Evolutionary conservation across 2,329 filamentous ascomycete species (phyloP).

Genomic region (Paecilomyces dactylethromorphus): DNA sequence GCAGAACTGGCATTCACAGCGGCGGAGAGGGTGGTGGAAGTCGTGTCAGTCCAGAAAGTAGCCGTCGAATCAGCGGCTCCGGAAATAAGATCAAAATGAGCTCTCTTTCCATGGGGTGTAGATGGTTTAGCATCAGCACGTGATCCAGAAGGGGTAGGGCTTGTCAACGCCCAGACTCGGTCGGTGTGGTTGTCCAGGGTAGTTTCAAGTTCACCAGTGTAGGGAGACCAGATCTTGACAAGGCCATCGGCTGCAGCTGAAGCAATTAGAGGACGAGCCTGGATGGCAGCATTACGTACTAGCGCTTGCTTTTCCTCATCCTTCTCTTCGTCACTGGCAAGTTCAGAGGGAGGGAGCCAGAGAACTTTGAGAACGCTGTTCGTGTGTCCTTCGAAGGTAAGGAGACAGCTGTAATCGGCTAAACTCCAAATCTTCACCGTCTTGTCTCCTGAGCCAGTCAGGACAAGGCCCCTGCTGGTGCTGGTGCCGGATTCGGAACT

Average conservation of each 20-base stretch:
- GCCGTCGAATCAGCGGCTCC: constrained; percentile 88
- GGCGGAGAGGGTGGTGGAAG: constrained; percentile 67
- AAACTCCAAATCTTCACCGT: constrained; percentile 94
- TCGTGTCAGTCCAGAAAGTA: constrained; percentile 94
- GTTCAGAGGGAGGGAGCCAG: constrained; percentile 61
- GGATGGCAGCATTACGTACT: constrained; percentile 21
- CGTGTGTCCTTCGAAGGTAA: constrained; percentile 93
- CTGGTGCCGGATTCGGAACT: constrained; percentile 66
- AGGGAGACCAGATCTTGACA: constrained; percentile 93
- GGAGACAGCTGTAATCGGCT: constrained; percentile 81
- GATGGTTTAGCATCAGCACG: constrained; percentile 22
- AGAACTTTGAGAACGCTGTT: constrained; percentile 91
- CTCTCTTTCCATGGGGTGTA: constrained; percentile 14
- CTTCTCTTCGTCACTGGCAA: constrained; percentile 28
- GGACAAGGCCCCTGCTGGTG: constrained; percentile 67
- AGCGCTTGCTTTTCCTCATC: constrained; percentile 23
- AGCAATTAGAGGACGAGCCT: constrained; percentile 49
- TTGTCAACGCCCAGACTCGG: constrained; percentile 86
- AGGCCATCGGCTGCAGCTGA: constrained; percentile 90
- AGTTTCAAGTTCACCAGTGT: constrained; percentile 73
- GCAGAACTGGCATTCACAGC: constrained; percentile 67
- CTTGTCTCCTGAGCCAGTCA: constrained; percentile 93
- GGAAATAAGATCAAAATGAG: constrained; percentile 69
- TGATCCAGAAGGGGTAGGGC: constrained; percentile 39
- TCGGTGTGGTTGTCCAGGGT: constrained; percentile 97